Base-by-base conservation (phyloP, 192 early-diverging fungal genomes). In the Coemansia sp. region DNA sequence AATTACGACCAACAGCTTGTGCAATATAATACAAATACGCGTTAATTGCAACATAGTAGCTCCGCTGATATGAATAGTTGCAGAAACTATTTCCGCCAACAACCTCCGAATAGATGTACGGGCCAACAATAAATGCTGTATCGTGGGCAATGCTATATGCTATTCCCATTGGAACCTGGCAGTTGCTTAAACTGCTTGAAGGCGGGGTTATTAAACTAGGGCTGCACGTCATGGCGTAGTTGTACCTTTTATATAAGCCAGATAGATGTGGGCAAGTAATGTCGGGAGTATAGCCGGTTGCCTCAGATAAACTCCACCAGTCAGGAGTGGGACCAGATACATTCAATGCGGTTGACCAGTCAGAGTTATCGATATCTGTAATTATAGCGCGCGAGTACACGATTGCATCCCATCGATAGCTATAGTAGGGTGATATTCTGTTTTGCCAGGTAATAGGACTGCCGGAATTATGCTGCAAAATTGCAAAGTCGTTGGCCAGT, bases 391-490 rank as follows among this genome's bases (percentile, higher is more conserved):
- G 27, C 29, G 11, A 16, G 29, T 55, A 55, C 0, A 29, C 54
- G 0, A 55, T 19, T 18, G 3, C 13, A 9, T 32, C 16, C 29
- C 54, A 32, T 11, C 14, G 39, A 16, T 16, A 14, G 13, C 13
- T 16, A 6, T 20, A 29, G 26, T 14, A 13, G 2, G 56, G 20
- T 4, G 18, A 22, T 4, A 61, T 24, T 1, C 20, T 11, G 48
- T 59, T 59, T 3, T 57, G 57, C 22, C 48, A 59, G 1, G 47
- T 58, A 18, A 20, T 19, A 12, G 43, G 27, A 50, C 61, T 32
- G 8, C 52, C 26, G 0, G 45, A 53, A 24, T 70, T 63, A 24
- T 53, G 64, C 39, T 70, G 56, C 18, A 70, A 51, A 10, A 64
- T 20, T 3, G 68, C 61, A 1, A 70, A 3, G n/a, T 62, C 59